Evolutionary conservation across 2,329 filamentous ascomycete species (phyloP), one percentile per base, ranked within the genome.

Genomic region (Colletotrichum falcatum): DNA sequence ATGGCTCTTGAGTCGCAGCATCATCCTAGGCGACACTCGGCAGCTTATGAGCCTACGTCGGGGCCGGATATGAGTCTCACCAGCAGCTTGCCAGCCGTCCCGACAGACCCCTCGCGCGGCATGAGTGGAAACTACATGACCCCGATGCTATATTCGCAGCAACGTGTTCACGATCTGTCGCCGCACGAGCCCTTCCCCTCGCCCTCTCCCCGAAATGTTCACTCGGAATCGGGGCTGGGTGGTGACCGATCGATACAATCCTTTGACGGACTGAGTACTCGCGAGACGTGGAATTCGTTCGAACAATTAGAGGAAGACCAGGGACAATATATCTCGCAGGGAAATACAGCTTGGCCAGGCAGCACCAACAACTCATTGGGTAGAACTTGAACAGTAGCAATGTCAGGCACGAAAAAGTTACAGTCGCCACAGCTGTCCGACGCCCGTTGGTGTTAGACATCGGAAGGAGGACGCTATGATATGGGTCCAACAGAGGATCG

Each of bases 231-330:
- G 7, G 59, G 65, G 12, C 8, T 71, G 35, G 65, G 68, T 2
- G 51, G 68, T 12, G 68, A 69, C 30, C 58, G 67, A 30, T 23
- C 48, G 20, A 20, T 65, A 35, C 68, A 59, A 33, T 20, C 28
- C n/a, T 69, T 71, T 28, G 68, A 71, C 28, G 65, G 54, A 16
- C 28, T 68, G 20, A n/a, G 51, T 4, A 39, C 37, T 16, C 68
- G 68, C 44, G 68, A 71, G n/a, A 53, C 51, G 11, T 71, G 68
- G 68, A 39, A 26, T 23, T 42, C 58, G 8, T 71, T 71, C 35
- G 68, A 71, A 30, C 58, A 54, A 23, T 8, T 71, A 14, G 68
- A 71, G 14, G 65, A 67, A 5, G 68, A 68, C n/a, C 68, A 71
- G 18, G 51, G 44, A 18, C 65, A 64, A 14, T 71, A 71, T 14